Base-by-base conservation (phyloP, 331 rosid species). In the Malus hybrid region DNA sequence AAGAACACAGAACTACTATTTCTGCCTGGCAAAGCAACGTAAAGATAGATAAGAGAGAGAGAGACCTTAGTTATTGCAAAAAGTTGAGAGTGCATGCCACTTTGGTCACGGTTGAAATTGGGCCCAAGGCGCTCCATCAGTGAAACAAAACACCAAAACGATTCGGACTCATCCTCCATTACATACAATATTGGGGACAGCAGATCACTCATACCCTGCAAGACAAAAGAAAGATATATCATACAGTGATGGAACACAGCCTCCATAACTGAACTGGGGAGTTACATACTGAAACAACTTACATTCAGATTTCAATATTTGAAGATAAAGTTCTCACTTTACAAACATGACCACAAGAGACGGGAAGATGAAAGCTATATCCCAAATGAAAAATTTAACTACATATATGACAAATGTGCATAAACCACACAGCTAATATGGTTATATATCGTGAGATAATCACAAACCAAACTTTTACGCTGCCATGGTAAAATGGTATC, bases 31-130 rank as follows among this genome's bases (percentile, higher is more conserved):
- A 18, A 69, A 65, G 36, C 15, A 70, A 71, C 5, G 28, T 66
- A 5, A n/a, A 62, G 50, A 14, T 12, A 4, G 32, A 28, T 8
- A 55, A 42, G 46, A 42, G 50, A 77, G 50, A 77, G 76, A 63
- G 20, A 64, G 56, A 95, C 99, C 99, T 95, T 95, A 10, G 96
- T 90, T 82, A 95, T 78, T 22, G 99, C 93, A 88, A 95, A 95
- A 57, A 95, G 97, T 82, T 95, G 99, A 74, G 97, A 90, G 83
- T 95, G 99, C 99, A 95, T 95, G 86, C 99, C 99, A 65, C 87
- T 95, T 83, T 95, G 99, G 82, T 95, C 97, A 57, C 97, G 99
- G 77, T 95, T 95, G 79, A 95, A 95, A 86, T 95, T 95, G 70
- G 99, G 97, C 77, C 99, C 99, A 20, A 95, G 92, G 50, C 97